Evolutionary conservation across 768 basidiomycete genomes (phyloP).

Genomic region (Tulasnella calospora): DNA sequence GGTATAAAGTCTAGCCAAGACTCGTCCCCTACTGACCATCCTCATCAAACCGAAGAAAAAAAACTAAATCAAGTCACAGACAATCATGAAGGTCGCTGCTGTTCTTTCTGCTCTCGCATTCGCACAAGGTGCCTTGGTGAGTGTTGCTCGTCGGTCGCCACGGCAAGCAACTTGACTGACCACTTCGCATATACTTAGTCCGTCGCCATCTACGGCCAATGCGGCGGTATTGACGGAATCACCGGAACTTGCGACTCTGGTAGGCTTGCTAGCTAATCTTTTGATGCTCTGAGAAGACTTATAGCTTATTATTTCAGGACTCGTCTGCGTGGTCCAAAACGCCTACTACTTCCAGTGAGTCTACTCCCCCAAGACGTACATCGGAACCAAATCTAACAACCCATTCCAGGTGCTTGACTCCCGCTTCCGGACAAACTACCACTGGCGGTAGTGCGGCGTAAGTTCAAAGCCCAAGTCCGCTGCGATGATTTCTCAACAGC

Average conservation of each 20-base stretch:
- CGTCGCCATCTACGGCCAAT: neutral
- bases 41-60: neutral
- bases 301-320: neutral
- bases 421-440: neutral
- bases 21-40: neutral
- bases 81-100: neutral
- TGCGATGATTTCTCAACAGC: neutral
- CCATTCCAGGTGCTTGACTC: neutral
- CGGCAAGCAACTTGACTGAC: neutral
- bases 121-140: neutral
- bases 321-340: neutral
- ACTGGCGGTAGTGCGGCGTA: neutral
- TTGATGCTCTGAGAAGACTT: neutral
- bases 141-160: neutral
- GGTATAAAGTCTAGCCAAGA: neutral
- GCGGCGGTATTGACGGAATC: neutral
- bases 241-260: constrained; percentile 2
- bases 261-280: neutral
- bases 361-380: neutral
- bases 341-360: neutral
- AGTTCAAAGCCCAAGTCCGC: neutral
- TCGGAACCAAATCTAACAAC: neutral
- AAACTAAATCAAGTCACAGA: neutral
- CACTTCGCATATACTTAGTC: neutral
- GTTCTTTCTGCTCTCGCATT: constrained; percentile 4